Conservation (phyloP, 768 basidiomycete species). For the Neoboletus brunneissimus region DNA sequence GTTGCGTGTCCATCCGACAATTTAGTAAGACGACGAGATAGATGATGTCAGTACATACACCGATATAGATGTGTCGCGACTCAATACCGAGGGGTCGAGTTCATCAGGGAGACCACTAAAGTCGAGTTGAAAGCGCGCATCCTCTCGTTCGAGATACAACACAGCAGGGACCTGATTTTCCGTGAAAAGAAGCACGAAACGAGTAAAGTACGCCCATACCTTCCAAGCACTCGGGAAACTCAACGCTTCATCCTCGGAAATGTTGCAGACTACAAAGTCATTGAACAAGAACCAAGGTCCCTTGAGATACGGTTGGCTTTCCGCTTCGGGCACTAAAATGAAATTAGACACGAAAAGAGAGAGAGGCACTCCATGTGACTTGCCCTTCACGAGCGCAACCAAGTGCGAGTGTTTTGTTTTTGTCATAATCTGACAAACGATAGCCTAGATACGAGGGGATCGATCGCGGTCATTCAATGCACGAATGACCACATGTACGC, state of each 20-base stretch:
- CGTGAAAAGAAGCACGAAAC: background rate
- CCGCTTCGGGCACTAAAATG: conserved; percentile 65
- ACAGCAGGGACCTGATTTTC: conserved; percentile 73
- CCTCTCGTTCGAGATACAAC: conserved; percentile 82
- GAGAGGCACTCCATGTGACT: background rate
- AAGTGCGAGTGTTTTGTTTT: conserved; percentile 78
- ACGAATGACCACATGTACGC: conserved; percentile 24
- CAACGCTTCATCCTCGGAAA: conserved; percentile 83
- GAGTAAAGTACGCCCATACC: conserved; percentile 41
- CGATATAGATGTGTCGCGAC: conserved; percentile 86
- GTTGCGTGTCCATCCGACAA: background rate
- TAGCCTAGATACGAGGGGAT: conserved; percentile 52
- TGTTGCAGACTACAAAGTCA: conserved; percentile 86
- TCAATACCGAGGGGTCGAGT: conserved; percentile 73
- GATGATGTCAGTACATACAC: conserved; percentile 44
- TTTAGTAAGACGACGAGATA: background rate
- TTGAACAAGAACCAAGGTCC: conserved; percentile 95
- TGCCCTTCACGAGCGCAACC: conserved; percentile 84
- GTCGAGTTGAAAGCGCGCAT: conserved; percentile 57
- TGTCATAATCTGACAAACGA: conserved; percentile 75
- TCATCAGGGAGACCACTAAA: conserved; percentile 59
- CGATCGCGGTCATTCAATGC: background rate
- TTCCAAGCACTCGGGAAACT: conserved; percentile 92
- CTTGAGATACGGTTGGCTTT: conserved; percentile 36
- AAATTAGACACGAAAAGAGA: background rate